A percentile compares a stretch with the other conserved stretches of the same genome.
These are phyloP conservation scores for Cymbidium sinense DNA, from an alignment of 106 monocot genomes.

Conservation along the genomic window DNA sequence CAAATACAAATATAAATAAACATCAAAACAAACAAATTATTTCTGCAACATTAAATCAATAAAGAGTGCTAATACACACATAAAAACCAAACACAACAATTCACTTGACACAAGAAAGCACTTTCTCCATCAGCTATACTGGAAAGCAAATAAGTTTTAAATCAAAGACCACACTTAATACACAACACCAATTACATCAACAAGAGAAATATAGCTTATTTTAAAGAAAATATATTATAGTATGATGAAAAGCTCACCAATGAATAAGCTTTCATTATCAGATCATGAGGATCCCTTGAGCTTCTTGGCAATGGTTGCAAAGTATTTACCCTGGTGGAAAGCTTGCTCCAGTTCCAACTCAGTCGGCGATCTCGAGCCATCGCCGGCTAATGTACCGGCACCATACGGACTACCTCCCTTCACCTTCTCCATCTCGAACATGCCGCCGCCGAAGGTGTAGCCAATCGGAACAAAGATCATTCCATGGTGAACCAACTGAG, in stretches of 20 bases:
- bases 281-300: slow-evolving; percentile 42
- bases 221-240: not conserved
- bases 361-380: slow-evolving; percentile 47
- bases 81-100: not conserved
- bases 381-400: slow-evolving; percentile 64
- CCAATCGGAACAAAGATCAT: slow-evolving; percentile 72
- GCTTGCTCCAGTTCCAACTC: slow-evolving; percentile 63
- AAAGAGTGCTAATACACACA: not conserved
- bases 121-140: not conserved
- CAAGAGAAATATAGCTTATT: no score
- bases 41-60: not conserved
- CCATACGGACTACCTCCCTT: slow-evolving; percentile 74
- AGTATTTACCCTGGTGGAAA: slow-evolving; percentile 70
- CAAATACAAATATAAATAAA: no score
- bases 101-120: not conserved
- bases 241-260: no score
- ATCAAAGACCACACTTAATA: not conserved
- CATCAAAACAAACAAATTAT: not conserved
- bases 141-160: not conserved
- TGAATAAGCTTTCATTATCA: not conserved
- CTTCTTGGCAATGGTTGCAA: slow-evolving; percentile 56
- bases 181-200: not conserved
- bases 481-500: slow-evolving; percentile 60
- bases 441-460: slow-evolving; percentile 63
- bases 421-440: slow-evolving; percentile 60